phyloP scores from a whole-genome alignment of 2,329 filamentous ascomycete genomes.

The Apiospora rasikravindrae region DNA sequence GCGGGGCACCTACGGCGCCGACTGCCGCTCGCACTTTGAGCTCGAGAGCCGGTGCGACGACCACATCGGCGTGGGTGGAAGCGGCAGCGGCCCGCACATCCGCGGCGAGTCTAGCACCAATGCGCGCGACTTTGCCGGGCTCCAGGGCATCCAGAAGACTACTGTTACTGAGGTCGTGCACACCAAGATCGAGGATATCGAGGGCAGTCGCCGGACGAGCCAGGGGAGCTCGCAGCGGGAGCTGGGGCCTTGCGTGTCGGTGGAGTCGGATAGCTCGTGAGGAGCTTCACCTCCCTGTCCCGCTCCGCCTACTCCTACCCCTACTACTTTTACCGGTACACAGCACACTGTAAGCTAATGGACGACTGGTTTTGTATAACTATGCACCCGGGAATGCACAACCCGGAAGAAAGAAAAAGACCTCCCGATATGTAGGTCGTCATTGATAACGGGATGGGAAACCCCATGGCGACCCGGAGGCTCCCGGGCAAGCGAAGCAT shows the following conservation, averaged over 20 bases:
- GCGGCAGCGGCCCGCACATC: background rate
- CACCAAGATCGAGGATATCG: background rate
- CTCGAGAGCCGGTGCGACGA: constrained; percentile 13
- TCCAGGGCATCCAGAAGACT: constrained; percentile 20
- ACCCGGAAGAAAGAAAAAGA: background rate
- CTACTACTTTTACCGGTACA: background rate
- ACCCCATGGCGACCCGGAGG: too few species aligned
- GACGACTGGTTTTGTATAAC: background rate
- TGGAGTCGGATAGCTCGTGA: background rate
- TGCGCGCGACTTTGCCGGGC: background rate
- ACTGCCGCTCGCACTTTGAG: constrained; percentile 18
- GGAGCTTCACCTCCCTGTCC: too few species aligned
- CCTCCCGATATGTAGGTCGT: too few species aligned
- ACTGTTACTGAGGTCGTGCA: constrained; percentile 21
- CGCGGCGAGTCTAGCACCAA: background rate
- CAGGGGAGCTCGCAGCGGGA: constrained; percentile 15
- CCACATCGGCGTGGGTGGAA: too few species aligned
- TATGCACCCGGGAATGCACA: background rate
- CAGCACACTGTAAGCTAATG: background rate
- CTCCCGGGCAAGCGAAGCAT: background rate
- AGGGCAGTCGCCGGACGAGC: background rate
- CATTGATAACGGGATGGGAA: too few species aligned
- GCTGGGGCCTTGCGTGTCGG: background rate
- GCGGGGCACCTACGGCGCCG: background rate
- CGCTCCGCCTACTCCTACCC: rapidly evolving